These are phyloP conservation scores for Ogataea zsoltii DNA, from an alignment of 805 yeast genomes.

Conservation along the genomic window DNA sequence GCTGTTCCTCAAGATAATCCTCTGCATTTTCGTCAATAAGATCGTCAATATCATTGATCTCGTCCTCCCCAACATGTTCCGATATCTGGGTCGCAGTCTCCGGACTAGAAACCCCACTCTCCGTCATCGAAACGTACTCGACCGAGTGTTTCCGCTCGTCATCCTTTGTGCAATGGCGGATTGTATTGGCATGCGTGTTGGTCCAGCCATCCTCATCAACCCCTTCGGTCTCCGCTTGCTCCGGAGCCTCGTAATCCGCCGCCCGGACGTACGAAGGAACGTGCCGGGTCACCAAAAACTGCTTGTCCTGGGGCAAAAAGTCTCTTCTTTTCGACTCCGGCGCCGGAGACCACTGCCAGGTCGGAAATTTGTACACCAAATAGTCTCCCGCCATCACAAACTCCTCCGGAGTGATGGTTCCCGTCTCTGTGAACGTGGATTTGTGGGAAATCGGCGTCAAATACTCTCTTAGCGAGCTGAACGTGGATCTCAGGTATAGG, in stretches of 20 bases:
- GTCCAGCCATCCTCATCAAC: conserved; percentile 63
- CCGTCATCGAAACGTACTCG: conserved; percentile 26
- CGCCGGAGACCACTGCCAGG: conserved; percentile 89
- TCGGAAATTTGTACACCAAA: conserved; percentile 86
- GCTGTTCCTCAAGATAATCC: conserved; percentile 32
- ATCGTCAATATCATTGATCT: conserved; percentile 44
- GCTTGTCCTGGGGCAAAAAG: conserved; percentile 85
- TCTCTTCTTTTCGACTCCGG: conserved; percentile 55
- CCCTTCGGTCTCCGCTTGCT: conserved; percentile 25
- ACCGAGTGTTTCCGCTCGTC: conserved; percentile 31
- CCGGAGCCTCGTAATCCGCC: conserved; percentile 47
- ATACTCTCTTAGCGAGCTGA: conserved; percentile 86
- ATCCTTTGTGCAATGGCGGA: conserved; percentile 22
- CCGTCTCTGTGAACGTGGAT: conserved; percentile 84
- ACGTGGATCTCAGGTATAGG: conserved; percentile 60
- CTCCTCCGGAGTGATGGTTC: conserved; percentile 94
- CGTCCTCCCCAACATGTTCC: conserved; percentile 29
- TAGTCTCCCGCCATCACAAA: conserved; percentile 95
- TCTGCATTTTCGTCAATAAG: conserved; percentile 37
- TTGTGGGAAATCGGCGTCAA: conserved; percentile 85
- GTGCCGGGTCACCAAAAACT: conserved; percentile 81
- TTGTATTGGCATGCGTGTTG: conserved; percentile 31
- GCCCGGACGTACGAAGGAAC: conserved; percentile 87
- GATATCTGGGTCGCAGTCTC: conserved; percentile 8
- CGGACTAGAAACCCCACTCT: conserved; percentile 15